Evolutionary conservation across 345 rosid species (phyloP).

Genomic region (Arabidopsis suecica): DNA sequence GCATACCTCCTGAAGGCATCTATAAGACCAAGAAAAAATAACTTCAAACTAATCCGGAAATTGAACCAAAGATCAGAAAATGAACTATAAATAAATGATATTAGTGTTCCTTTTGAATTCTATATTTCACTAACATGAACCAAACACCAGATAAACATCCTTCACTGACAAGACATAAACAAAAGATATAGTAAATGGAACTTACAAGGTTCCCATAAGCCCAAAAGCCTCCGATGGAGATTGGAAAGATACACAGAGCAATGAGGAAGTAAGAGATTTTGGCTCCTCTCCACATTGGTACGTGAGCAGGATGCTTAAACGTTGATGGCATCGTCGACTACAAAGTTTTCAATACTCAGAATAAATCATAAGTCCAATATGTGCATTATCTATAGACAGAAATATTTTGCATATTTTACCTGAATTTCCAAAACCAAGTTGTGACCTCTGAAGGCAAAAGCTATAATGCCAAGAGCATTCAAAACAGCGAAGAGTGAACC

Average conservation of each 20-base stretch:
- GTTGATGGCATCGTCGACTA: slow-evolving; percentile 99
- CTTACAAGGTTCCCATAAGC: slow-evolving; percentile 96
- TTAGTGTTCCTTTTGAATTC: too few relatives aligned
- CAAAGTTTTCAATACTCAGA: slow-evolving; percentile 13
- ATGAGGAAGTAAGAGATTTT: slow-evolving; percentile 90
- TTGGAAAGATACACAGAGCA: slow-evolving; percentile 84
- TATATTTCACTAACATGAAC: not conserved
- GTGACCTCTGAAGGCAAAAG: slow-evolving; percentile 95
- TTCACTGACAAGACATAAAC: not conserved
- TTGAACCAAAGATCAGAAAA: not conserved
- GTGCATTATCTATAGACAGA: not conserved
- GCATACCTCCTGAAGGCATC: slow-evolving; percentile 97
- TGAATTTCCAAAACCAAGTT: slow-evolving; percentile 91
- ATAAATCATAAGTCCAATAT: slow-evolving; percentile 3
- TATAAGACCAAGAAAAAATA: slow-evolving; percentile 28
- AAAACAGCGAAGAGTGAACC: slow-evolving; percentile 71
- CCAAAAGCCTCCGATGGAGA: slow-evolving; percentile 97
- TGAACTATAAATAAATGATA: not conserved
- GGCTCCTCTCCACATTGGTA: slow-evolving; percentile 99
- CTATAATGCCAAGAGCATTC: slow-evolving; percentile 95
- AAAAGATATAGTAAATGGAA: not conserved
- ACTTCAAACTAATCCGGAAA: not conserved
- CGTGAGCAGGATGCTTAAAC: slow-evolving; percentile 95
- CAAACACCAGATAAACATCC: not conserved
- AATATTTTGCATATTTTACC: slow-evolving; percentile 48